Base-by-base conservation (phyloP, 148 eudicot species). In the Rheum nobile region DNA sequence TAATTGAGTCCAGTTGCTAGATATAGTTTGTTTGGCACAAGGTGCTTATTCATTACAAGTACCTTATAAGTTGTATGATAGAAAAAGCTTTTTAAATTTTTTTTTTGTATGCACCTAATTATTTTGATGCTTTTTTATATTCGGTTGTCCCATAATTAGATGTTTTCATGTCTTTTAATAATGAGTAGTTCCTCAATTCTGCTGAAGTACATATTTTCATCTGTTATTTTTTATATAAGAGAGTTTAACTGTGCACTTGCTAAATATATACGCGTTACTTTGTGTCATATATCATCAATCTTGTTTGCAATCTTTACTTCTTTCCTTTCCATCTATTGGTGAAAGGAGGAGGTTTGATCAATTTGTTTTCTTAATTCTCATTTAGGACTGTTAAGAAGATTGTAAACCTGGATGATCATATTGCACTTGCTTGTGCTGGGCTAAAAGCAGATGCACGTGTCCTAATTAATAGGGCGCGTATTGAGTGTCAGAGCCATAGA, bases 371-470 rank as follows among this genome's bases (percentile, higher is more conserved):
- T 61, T 61, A 4, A 61, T 29, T 61, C 22, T 65, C 96, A n/a
- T n/a, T n/a, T n/a, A 92, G 97, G 83, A 90, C 94, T 7, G 96
- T 92, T 4, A 87, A 89, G 77, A 92, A 95, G 78, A 95, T 95
- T 73, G 99, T 90, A 59, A 95, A 77, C 82, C 87, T 95, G 65
- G 98, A 95, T 76, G 74, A 88, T 75, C 98, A 95, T 79, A 85
- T 95, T 79, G 98, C 98, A 42, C 82, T 95, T 84, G 98, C 97
- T 13, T 95, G 98, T 79, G 98, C 98, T 76, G 98, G 97, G 22
- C 91, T 95, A 37, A 95, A 95, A 83, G 99, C 99, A 75, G 99
- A 95, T 86, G 99, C 99, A 22, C 97, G 99, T 74, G 99, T 95
- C 34, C 87, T 95, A 50, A 88, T 95, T 67, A 95, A 95, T 79